These are phyloP conservation scores for Tetracladium setigerum DNA, from an alignment of 495 filamentous ascomycete genomes.

Conservation along the genomic window DNA sequence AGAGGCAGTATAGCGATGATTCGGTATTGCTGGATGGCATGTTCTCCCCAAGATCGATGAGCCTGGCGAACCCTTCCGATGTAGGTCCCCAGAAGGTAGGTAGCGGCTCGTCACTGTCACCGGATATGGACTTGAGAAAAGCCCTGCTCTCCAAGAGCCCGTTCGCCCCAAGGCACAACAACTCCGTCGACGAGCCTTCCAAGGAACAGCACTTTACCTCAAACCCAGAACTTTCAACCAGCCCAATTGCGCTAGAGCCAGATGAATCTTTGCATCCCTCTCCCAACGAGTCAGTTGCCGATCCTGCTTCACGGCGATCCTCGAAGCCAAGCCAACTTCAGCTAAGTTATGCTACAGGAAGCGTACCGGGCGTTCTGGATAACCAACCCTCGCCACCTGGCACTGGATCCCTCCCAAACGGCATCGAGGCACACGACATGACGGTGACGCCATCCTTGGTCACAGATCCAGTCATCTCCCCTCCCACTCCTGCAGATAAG, in stretches of 20 bases:
- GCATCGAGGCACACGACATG: neutral
- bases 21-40: constrained; percentile 23
- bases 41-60: constrained; percentile 33
- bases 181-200: constrained; percentile 10
- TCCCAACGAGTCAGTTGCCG: constrained; percentile 6
- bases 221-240: constrained; percentile 6
- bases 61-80: constrained; percentile 24
- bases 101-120: constrained; percentile 4
- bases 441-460: constrained; percentile 6
- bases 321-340: constrained; percentile 15
- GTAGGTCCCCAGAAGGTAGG: constrained; percentile 21
- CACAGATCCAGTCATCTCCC: constrained; percentile 10
- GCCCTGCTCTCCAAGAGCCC: constrained; percentile 11
- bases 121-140: constrained; percentile 10
- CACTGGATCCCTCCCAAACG: constrained; percentile 3
- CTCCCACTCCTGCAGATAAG: constrained; percentile 19
- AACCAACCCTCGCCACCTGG: neutral
- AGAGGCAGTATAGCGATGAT: constrained; percentile 22
- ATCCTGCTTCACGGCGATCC: constrained; percentile 1
- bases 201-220: constrained; percentile 2
- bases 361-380: constrained; percentile 10
- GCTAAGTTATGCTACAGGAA: constrained; percentile 10
- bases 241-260: neutral
- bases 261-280: neutral
- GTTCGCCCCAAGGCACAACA: constrained; percentile 5